Conservation (phyloP, 345 rosid species). For the Dovyalis caffra region DNA sequence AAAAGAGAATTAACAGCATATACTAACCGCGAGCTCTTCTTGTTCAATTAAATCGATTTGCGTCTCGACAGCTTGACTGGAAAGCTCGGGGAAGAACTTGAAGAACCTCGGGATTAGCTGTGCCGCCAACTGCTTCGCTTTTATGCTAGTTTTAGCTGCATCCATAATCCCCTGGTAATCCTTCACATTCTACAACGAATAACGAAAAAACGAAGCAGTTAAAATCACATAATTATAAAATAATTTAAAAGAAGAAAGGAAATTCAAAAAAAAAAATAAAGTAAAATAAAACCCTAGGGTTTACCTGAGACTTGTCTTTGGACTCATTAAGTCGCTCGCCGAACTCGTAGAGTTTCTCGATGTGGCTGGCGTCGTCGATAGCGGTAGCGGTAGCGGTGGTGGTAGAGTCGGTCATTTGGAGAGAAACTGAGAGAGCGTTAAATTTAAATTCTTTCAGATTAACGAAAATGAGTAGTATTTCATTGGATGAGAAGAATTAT, state of each 20-base stretch:
- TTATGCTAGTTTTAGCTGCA: constrained; percentile 67
- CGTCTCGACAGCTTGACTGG: constrained; percentile 61
- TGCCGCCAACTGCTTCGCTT: constrained; percentile 93
- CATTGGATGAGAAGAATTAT: not conserved
- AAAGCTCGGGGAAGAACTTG: constrained; percentile 87
- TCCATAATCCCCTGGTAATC: constrained; percentile 89
- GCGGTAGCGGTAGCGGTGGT: constrained; percentile 25
- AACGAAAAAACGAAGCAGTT: not conserved
- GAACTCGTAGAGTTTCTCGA: constrained; percentile 97
- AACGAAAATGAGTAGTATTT: not conserved
- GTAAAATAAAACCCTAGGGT: constrained; percentile 24
- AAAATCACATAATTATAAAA: not conserved
- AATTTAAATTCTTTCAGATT: not conserved
- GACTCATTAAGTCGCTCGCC: constrained; percentile 91
- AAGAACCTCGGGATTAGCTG: constrained; percentile 98
- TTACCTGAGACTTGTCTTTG: constrained; percentile 93
- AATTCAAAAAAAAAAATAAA: not conserved
- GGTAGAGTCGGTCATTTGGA: constrained; percentile 57
- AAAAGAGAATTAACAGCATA: not conserved
- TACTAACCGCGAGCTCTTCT: constrained; percentile 85
- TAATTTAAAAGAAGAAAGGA: not conserved
- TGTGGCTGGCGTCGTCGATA: constrained; percentile 65
- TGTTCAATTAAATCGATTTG: constrained; percentile 90
- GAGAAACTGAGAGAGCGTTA: not conserved
- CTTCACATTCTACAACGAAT: constrained; percentile 53